Evolutionary conservation across 2,329 filamentous ascomycete genomes (phyloP), one percentile per base, ranked within the genome.

Genomic region (Volutella citrinella): DNA sequence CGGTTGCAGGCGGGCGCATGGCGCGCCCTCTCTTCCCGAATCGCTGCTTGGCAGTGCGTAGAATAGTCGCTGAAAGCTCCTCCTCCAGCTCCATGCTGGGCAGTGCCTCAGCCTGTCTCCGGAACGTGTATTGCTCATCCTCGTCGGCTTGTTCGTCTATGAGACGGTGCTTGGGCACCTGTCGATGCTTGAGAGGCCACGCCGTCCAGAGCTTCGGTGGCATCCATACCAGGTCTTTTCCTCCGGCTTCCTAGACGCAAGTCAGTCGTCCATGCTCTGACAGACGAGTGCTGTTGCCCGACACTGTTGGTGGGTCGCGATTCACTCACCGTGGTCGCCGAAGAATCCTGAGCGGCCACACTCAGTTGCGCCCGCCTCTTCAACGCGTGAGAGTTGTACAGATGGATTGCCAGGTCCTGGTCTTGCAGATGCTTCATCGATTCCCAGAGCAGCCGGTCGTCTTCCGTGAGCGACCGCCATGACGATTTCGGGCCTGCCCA

Each of bases 301-400:
- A 17, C 24, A 8, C 8, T 27, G 13, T 15, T 16, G 18, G 13
- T 27, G 11, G 20, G 8, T 22, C 20, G 12, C 20, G 20, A 12
- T 22, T 22, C 20, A 32, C 52, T 51, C 38, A 57, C 60, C 38
- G 45, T 54, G 37, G 48, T 48, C 18, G 60, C 37, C 9, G 49
- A 47, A n/a, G 62, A 34, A 26, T 52, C 49, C 14, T 46, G 34
- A 3, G 52, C 55, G 27, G 49, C 54, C 33, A 34, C 54, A 17
- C 45, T 34, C 25, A 57, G 45, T 21, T 40, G 47, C 7, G 43
- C 52, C 21, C 48, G 49, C 34, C 49, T 49, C 57, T 83, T 88
- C 34, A 94, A 65, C 21, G 74, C 74, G 62, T 84, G 83, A 0
- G 83, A 72, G 59, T 93, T 87, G 64, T 87, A 95, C 6, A 96